These are phyloP conservation scores for Calycina herbarum DNA, from an alignment of 2,329 filamentous ascomycete genomes.

Conservation along the genomic window DNA sequence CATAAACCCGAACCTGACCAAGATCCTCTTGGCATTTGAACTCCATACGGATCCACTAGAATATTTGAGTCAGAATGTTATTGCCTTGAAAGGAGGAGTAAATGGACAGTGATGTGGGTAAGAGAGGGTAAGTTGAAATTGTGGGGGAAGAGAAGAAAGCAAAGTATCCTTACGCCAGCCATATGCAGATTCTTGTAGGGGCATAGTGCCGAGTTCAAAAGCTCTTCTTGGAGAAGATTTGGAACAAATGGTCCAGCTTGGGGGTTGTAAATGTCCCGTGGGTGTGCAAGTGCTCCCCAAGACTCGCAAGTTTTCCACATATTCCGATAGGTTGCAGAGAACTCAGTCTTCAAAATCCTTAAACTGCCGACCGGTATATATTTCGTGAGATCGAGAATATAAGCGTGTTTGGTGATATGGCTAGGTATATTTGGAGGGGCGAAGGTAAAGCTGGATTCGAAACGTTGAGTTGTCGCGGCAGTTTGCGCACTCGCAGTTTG, in stretches of 20 bases:
- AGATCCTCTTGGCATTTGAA: constrained; percentile 26
- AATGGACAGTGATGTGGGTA: background rate
- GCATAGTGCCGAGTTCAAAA: constrained; percentile 24
- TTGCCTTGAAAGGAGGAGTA: background rate
- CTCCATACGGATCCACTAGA: constrained; percentile 35
- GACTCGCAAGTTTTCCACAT: constrained; percentile 17
- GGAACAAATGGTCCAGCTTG: constrained; percentile 15
- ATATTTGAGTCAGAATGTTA: background rate
- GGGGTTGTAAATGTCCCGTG: constrained; percentile 18
- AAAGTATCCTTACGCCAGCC: background rate
- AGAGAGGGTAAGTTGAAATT: background rate
- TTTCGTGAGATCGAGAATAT: constrained; percentile 28
- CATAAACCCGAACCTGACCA: constrained; percentile 53
- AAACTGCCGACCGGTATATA: constrained; percentile 34
- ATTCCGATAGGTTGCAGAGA: constrained; percentile 10
- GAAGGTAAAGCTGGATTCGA: constrained; percentile 18
- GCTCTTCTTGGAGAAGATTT: constrained; percentile 23
- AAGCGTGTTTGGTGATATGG: constrained; percentile 3
- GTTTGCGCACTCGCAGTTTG: background rate
- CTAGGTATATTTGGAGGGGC: background rate
- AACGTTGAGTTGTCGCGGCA: background rate
- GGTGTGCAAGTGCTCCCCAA: constrained; percentile 29
- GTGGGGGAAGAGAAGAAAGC: background rate
- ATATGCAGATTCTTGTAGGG: constrained; percentile 24
- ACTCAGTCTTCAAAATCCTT: constrained; percentile 21